Evolutionary conservation across 2,329 filamentous ascomycete genomes (phyloP).

Genomic region (Shiraia sp.): DNA sequence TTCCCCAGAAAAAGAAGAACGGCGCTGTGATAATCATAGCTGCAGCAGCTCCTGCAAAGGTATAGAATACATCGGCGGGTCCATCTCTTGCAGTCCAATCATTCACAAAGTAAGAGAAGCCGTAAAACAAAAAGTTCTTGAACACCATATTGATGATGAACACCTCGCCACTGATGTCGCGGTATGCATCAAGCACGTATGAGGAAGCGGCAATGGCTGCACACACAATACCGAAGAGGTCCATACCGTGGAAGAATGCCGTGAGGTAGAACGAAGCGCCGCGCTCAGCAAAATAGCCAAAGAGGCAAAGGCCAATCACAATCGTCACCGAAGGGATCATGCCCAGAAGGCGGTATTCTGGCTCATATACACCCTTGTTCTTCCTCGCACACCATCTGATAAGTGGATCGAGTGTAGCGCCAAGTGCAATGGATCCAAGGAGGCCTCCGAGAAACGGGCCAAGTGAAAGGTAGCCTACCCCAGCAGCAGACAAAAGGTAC

Average conservation of each 20-base stretch:
- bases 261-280: constrained; percentile 30
- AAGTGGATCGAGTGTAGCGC: constrained; percentile 41
- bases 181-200: constrained; percentile 47
- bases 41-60: constrained; percentile 35
- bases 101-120: constrained; percentile 50
- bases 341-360: constrained; percentile 54
- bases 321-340: constrained; percentile 38
- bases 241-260: constrained; percentile 40
- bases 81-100: constrained; percentile 46
- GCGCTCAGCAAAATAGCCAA: constrained; percentile 40
- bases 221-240: constrained; percentile 40
- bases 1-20: constrained; percentile 41
- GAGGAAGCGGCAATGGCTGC: constrained; percentile 37
- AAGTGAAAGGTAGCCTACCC: constrained; percentile 51
- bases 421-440: constrained; percentile 19
- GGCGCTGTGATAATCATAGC: constrained; percentile 34
- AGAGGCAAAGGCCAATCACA: constrained; percentile 46
- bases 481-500: constrained; percentile 48
- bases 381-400: constrained; percentile 51
- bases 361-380: constrained; percentile 59
- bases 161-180: constrained; percentile 48
- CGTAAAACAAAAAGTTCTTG: constrained; percentile 52
- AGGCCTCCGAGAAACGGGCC: constrained; percentile 48
- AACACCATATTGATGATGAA: constrained; percentile 51
- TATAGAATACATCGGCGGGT: constrained; percentile 44